A percentile compares a stretch with the other conserved stretches of the same genome.
These are phyloP conservation scores for Pseudisothecium myosuroides DNA, from an alignment of 225 moss, liverwort and hornwort species.

Conservation along the genomic window DNA sequence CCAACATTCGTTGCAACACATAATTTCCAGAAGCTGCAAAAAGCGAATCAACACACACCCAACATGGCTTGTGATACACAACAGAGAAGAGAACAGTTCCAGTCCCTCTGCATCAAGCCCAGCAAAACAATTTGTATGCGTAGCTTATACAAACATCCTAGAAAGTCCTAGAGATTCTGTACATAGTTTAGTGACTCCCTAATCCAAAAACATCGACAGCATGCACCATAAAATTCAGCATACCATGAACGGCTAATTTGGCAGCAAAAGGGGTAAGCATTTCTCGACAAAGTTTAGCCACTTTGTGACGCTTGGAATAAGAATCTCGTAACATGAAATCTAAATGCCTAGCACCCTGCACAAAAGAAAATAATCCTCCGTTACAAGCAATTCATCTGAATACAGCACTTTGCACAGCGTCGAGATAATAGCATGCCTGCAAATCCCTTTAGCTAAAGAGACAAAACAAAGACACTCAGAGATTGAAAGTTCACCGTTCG, in stretches of 20 bases:
- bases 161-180: not conserved
- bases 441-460: not conserved
- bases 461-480: not conserved
- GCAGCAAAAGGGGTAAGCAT: slow-evolving; percentile 41
- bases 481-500: slow-evolving; percentile 21
- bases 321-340: slow-evolving; percentile 46
- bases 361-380: not conserved
- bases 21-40: slow-evolving; percentile 50
- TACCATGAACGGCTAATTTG: slow-evolving; percentile 42
- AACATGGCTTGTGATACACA: not conserved
- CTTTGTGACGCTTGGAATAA: slow-evolving; percentile 38
- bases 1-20: slow-evolving; percentile 46
- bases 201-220: not conserved
- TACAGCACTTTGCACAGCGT: not conserved
- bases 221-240: not conserved
- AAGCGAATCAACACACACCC: not conserved
- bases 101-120: not conserved
- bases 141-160: not conserved
- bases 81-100: not conserved
- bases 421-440: not conserved
- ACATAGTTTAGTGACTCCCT: not conserved
- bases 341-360: slow-evolving; percentile 50
- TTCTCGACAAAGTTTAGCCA: slow-evolving; percentile 43
- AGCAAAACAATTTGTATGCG: not conserved
- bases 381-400: not conserved